These are phyloP conservation scores for Sinapis alba DNA, from an alignment of 441 rosid genomes.

Conservation along the genomic window DNA sequence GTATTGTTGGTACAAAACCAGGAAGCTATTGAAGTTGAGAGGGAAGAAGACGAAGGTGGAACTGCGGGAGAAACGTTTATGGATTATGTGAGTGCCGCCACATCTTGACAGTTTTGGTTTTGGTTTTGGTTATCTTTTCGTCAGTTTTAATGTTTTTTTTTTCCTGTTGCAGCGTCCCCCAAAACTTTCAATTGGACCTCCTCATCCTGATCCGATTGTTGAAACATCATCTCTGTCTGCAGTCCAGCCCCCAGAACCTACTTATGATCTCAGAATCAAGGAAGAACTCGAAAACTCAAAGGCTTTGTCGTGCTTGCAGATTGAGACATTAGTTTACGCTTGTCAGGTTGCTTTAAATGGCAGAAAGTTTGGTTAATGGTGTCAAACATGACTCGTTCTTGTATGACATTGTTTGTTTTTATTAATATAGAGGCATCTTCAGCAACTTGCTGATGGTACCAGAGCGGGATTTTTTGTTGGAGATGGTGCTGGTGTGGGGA, in stretches of 20 bases:
- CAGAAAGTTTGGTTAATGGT: constrained; percentile 31
- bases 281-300: constrained; percentile 74
- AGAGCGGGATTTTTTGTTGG: constrained; percentile 99
- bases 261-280: constrained; percentile 75
- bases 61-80: constrained; percentile 90
- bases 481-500: constrained; percentile 99
- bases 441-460: constrained; percentile 79
- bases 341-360: constrained; percentile 68
- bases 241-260: constrained; percentile 95
- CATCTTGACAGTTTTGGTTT: constrained; percentile 13
- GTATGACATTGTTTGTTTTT: constrained; percentile 35
- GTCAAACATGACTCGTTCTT: constrained; percentile 28
- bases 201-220: constrained; percentile 97
- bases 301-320: constrained; percentile 96
- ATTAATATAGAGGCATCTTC: constrained; percentile 82
- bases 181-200: constrained; percentile 88
- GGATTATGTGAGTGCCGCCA: constrained; percentile 76
- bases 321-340: constrained; percentile 98
- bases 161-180: constrained; percentile 74
- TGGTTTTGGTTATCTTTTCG: constrained; percentile 12
- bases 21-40: constrained; percentile 98
- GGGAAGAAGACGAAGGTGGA: constrained; percentile 99
- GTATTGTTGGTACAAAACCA: constrained; percentile 40
- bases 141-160: constrained; percentile 3
- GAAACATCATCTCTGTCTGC: constrained; percentile 98